A percentile compares a stretch with the other conserved stretches of the same genome.
These are phyloP conservation scores for Boeremia exigua DNA, from an alignment of 2,329 filamentous ascomycete species.

Conservation along the genomic window DNA sequence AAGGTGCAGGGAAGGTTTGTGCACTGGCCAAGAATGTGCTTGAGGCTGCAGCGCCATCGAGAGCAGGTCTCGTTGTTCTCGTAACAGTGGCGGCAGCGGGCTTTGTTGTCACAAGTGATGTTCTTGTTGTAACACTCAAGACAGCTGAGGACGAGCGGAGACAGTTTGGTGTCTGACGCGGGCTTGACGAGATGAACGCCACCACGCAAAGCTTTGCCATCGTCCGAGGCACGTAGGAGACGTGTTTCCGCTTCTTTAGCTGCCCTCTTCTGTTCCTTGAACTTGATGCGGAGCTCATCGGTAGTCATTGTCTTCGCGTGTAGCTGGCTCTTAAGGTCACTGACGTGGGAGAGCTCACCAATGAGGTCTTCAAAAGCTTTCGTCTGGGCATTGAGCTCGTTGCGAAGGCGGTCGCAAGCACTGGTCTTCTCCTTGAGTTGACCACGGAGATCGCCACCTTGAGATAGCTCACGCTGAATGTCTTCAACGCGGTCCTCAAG, in stretches of 20 bases:
- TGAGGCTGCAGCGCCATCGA: slow-evolving; percentile 39
- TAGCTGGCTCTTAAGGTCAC: too few relatives aligned
- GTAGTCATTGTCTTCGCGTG: too few relatives aligned
- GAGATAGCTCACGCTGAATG: slow-evolving; percentile 8
- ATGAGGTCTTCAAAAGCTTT: background rate
- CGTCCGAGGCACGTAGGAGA: slow-evolving; percentile 17
- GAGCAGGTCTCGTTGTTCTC: slow-evolving; percentile 26
- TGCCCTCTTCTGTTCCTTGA: background rate
- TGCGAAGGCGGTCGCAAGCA: slow-evolving; percentile 26
- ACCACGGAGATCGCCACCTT: slow-evolving; percentile 12
- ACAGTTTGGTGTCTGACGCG: slow-evolving; percentile 21
- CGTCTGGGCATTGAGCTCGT: slow-evolving; percentile 18
- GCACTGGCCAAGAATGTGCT: slow-evolving; percentile 34
- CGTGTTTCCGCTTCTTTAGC: background rate
- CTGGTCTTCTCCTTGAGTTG: slow-evolving; percentile 30
- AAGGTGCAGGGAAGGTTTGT: slow-evolving; percentile 28
- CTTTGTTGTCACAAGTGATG: slow-evolving; percentile 29
- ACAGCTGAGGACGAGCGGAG: slow-evolving; percentile 31
- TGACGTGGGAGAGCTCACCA: background rate
- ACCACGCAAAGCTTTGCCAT: slow-evolving; percentile 26
- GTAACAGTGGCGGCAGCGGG: slow-evolving; percentile 32
- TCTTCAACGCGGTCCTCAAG: slow-evolving; percentile 23
- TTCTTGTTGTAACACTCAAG: slow-evolving; percentile 39
- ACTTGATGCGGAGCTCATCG: background rate
- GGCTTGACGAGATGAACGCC: slow-evolving; percentile 37